Evolutionary conservation across 495 filamentous ascomycete genomes (phyloP).

Genomic region (Hypoxylon fragiforme): DNA sequence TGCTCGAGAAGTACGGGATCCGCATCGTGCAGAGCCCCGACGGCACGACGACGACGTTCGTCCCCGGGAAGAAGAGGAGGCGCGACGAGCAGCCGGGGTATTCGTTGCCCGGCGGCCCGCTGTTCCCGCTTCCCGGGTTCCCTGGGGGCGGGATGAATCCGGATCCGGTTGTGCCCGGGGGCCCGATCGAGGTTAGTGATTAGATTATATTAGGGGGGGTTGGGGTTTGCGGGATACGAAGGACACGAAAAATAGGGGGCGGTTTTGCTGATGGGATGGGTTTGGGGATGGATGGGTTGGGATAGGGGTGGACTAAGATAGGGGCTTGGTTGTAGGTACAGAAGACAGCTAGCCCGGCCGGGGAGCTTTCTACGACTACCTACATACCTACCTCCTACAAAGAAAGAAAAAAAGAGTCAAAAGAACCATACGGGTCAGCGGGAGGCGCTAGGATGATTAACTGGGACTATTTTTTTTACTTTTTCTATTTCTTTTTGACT

Average conservation of each 20-base stretch:
- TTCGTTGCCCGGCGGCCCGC: constrained; percentile 34
- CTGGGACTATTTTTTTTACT: too few species aligned
- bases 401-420: too few species aligned
- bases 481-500: too few species aligned
- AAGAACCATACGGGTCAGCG: too few species aligned
- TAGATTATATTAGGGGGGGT: constrained; percentile 2
- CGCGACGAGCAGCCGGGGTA: too few species aligned
- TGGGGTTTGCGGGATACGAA: neutral
- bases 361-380: too few species aligned
- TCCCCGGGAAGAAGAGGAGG: constrained; percentile 44
- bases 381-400: constrained; percentile 8
- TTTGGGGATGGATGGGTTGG: too few species aligned
- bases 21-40: constrained; percentile 42
- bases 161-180: constrained; percentile 39
- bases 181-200: constrained; percentile 29
- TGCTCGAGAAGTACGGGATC: constrained; percentile 45
- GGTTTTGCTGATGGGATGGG: neutral
- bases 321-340: too few species aligned
- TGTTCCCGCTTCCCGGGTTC: constrained; percentile 18
- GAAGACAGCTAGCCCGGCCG: too few species aligned
- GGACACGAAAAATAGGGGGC: neutral
- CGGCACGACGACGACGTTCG: constrained; percentile 43
- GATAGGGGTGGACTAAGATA: neutral
- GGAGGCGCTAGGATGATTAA: too few species aligned
- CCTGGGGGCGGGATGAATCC: constrained; percentile 37